Conservation (phyloP, 768 basidiomycete genomes). For the Boletus coccyginus region DNA sequence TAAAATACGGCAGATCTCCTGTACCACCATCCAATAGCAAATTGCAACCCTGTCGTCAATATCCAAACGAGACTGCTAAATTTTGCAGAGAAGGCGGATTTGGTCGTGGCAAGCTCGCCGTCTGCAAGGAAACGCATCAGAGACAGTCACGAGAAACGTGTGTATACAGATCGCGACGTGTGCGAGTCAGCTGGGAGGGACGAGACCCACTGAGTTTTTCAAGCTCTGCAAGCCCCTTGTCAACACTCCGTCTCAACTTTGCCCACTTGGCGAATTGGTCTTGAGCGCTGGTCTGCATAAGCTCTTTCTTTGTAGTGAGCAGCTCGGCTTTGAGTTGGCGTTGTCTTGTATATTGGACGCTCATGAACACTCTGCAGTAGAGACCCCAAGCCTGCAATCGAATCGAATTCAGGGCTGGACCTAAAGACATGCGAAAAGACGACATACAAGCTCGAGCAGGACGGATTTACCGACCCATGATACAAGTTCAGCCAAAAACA, state of each 20-base stretch:
- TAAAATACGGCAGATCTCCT: conserved; percentile 90
- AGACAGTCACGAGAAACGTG: background rate
- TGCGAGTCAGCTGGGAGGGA: background rate
- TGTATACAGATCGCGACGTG: background rate
- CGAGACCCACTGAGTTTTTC: conserved; percentile 84
- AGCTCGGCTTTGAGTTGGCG: conserved; percentile 76
- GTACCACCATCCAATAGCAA: conserved; percentile 89
- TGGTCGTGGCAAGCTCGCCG: conserved; percentile 56
- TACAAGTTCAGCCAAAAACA: conserved; percentile 79
- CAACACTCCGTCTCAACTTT: conserved; percentile 82
- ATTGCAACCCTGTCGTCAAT: conserved; percentile 83
- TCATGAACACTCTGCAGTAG: conserved; percentile 66
- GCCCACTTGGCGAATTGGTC: conserved; percentile 99
- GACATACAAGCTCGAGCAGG: conserved; percentile 73
- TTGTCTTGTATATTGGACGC: conserved; percentile 54
- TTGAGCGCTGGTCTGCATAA: conserved; percentile 88
- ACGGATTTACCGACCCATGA: conserved; percentile 89
- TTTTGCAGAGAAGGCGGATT: conserved; percentile 60
- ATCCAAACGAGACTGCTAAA: conserved; percentile 79
- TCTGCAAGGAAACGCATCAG: conserved; percentile 46
- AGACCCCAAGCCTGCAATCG: conserved; percentile 63
- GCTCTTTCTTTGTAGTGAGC: conserved; percentile 76
- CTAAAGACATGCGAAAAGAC: background rate
- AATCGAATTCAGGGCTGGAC: conserved; percentile 1
- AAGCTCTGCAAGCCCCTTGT: conserved; percentile 87